Evolutionary conservation across 352 stramenopile species (phyloP).

Genomic region (Pythium diclinum): DNA sequence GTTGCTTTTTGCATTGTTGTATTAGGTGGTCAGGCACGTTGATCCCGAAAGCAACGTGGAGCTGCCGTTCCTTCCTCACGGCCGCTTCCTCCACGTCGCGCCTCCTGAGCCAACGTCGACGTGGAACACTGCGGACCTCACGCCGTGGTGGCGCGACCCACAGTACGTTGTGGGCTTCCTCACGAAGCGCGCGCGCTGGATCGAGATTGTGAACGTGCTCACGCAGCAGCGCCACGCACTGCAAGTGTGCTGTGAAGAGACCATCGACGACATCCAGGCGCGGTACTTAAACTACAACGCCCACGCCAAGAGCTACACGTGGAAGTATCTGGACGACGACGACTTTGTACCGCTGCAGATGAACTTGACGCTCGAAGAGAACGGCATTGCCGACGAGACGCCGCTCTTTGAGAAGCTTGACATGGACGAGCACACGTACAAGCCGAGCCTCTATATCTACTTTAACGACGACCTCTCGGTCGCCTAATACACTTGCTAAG

Average conservation of each 20-base stretch:
- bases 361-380: slow-evolving; percentile 83
- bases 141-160: slow-evolving; percentile 89
- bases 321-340: slow-evolving; percentile 83
- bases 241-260: slow-evolving; percentile 86
- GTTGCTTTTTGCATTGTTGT: background rate
- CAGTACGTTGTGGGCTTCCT: slow-evolving; percentile 70
- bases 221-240: slow-evolving; percentile 84
- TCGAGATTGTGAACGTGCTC: slow-evolving; percentile 90
- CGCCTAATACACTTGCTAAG: slow-evolving; percentile 29
- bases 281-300: slow-evolving; percentile 86
- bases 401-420: slow-evolving; percentile 75
- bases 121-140: slow-evolving; percentile 70
- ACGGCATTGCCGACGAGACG: slow-evolving; percentile 85
- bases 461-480: slow-evolving; percentile 93
- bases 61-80: slow-evolving; percentile 82
- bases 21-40: slow-evolving; percentile 73
- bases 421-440: slow-evolving; percentile 87
- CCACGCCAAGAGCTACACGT: slow-evolving; percentile 91
- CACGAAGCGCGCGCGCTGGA: slow-evolving; percentile 62
- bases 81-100: slow-evolving; percentile 84
- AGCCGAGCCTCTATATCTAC: slow-evolving; percentile 89
- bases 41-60: slow-evolving; percentile 71
- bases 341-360: slow-evolving; percentile 90
- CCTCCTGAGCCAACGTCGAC: slow-evolving; percentile 68
- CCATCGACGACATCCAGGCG: slow-evolving; percentile 83